These are phyloP conservation scores for Arthroderma sp. DNA, from an alignment of 2,329 filamentous ascomycete genomes.

Conservation along the genomic window DNA sequence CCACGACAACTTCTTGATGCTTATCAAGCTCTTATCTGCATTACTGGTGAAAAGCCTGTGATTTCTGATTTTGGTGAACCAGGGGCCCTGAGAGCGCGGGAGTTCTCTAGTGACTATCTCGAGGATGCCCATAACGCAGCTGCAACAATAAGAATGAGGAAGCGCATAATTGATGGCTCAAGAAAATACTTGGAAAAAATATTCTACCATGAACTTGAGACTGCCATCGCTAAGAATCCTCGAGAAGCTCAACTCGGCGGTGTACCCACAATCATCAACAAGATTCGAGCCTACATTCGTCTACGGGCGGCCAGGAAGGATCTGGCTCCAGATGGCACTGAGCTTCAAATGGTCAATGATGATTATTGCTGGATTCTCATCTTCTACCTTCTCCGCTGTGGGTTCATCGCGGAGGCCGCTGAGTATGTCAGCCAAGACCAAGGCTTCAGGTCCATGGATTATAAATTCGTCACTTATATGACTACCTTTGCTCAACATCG, in stretches of 20 bases:
- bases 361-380: constrained; percentile 91
- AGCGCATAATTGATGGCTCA: constrained; percentile 67
- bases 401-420: constrained; percentile 70
- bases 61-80: constrained; percentile 46
- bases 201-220: constrained; percentile 67
- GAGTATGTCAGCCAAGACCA: constrained; percentile 70
- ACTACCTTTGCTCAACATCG: constrained; percentile 71
- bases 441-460: constrained; percentile 80
- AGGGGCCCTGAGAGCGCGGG: constrained; percentile 58
- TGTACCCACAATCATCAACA: constrained; percentile 73
- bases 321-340: constrained; percentile 64
- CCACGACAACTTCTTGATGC: constrained; percentile 66
- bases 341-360: constrained; percentile 64
- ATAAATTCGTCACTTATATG: constrained; percentile 79
- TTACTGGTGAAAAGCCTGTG: constrained; percentile 58
- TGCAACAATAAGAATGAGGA: constrained; percentile 55
- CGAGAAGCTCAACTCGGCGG: constrained; percentile 82
- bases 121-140: constrained; percentile 57
- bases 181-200: constrained; percentile 66
- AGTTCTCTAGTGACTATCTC: constrained; percentile 64
- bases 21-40: constrained; percentile 66
- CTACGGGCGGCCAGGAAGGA: constrained; percentile 69
- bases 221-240: constrained; percentile 66
- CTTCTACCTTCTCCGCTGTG: constrained; percentile 79
- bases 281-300: constrained; percentile 83